These are phyloP conservation scores for Fusarium coicis DNA, from an alignment of 2,329 filamentous ascomycete species.

Conservation along the genomic window DNA sequence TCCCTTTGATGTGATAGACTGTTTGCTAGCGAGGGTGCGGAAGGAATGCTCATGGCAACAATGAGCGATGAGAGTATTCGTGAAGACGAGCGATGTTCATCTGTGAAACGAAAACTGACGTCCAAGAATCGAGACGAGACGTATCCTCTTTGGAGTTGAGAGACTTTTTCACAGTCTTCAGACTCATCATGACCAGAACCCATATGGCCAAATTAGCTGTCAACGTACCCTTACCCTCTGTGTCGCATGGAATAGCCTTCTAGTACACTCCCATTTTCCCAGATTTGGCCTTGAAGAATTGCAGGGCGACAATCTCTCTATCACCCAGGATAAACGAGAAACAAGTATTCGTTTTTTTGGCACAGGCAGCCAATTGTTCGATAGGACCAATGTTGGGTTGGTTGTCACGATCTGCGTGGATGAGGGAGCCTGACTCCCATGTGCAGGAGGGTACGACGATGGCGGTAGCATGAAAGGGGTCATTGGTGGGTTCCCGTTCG, in stretches of 20 bases:
- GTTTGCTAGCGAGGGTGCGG: too few relatives aligned
- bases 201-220: neutral
- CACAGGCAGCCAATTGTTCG: neutral
- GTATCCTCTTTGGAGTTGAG: neutral
- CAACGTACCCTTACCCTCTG: neutral
- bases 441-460: neutral
- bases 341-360: neutral
- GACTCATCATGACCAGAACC: neutral
- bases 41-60: too few relatives aligned
- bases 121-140: neutral
- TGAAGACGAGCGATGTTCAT: neutral
- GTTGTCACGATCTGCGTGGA: neutral
- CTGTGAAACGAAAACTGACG: accelerated
- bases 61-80: neutral
- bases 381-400: neutral
- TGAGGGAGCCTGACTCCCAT: neutral
- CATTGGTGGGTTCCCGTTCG: accelerated
- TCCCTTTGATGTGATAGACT: neutral
- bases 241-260: neutral
- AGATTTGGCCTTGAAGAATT: neutral
- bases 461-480: neutral
- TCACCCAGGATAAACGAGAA: neutral
- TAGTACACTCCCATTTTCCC: neutral
- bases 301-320: neutral
- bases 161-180: accelerated